Evolutionary conservation across 352 stramenopile genomes (phyloP).

Genomic region (Phytophthora uliginosa): DNA sequence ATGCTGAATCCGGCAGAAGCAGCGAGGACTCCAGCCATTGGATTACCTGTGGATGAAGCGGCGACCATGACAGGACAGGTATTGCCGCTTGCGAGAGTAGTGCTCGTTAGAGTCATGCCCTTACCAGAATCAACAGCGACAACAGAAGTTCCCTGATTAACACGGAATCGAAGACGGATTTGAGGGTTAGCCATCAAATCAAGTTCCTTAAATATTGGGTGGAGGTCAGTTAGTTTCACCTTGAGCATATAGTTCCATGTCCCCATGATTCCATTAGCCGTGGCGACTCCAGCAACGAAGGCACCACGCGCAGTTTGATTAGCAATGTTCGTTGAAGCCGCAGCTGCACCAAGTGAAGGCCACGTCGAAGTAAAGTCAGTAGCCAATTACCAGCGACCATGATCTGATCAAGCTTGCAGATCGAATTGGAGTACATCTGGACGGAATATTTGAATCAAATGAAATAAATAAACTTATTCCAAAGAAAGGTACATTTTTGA

Average conservation of each 20-base stretch:
- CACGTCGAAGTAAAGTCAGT: too few species aligned
- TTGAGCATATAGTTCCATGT: too few species aligned
- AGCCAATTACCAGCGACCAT: conserved; percentile 13
- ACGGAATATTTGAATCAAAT: conserved; percentile 23
- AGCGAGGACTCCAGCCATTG: conserved; percentile 1
- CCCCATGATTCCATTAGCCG: not conserved
- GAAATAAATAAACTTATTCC: conserved; percentile 10
- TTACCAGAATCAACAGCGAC: not conserved
- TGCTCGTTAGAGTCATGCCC: conserved; percentile 1
- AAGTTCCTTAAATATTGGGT: too few species aligned
- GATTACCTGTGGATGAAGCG: not conserved
- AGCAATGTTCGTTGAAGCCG: conserved; percentile 14
- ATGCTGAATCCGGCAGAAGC: not conserved
- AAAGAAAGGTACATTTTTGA: conserved; percentile 15
- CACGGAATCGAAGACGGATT: conserved; percentile 7
- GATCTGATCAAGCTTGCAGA: conserved; percentile 16
- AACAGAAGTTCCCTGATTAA: conserved; percentile 9
- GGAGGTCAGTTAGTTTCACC: too few species aligned
- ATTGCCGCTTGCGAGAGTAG: not conserved
- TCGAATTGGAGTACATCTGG: not conserved
- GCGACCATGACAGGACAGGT: conserved; percentile 1
- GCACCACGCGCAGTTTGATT: conserved; percentile 15
- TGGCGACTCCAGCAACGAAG: not conserved
- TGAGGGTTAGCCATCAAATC: not conserved
- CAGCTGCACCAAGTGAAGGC: conserved; percentile 1